These are phyloP conservation scores for Aspergillus transmontanensis DNA, from an alignment of 2,329 filamentous ascomycete genomes.

Conservation along the genomic window DNA sequence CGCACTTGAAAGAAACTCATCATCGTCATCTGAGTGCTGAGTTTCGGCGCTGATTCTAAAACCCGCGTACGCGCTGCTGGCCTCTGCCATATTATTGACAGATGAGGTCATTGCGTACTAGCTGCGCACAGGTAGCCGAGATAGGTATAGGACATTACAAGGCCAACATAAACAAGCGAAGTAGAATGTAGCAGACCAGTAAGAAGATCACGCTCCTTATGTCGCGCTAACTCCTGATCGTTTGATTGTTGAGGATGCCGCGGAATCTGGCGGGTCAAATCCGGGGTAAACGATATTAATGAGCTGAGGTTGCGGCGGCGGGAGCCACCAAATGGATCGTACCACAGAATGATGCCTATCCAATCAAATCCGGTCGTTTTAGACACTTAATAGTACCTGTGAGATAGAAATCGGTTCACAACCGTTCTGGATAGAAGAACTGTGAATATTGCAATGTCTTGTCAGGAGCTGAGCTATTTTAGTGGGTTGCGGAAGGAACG, in stretches of 20 bases:
- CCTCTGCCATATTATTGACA: conserved; percentile 27
- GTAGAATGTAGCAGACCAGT: neutral
- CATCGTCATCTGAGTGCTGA: conserved; percentile 34
- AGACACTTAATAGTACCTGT: neutral
- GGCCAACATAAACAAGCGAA: neutral
- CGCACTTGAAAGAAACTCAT: conserved; percentile 31
- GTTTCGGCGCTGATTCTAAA: conserved; percentile 27
- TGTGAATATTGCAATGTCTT: too few relatives aligned
- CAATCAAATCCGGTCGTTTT: neutral
- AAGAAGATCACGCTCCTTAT: conserved; percentile 8
- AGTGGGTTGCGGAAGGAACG: neutral
- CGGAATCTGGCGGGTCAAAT: conserved; percentile 16
- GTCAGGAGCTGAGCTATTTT: neutral
- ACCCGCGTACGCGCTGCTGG: conserved; percentile 26
- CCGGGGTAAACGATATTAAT: conserved; percentile 10
- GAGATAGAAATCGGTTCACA: neutral
- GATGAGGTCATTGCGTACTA: conserved; percentile 8
- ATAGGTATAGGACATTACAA: conserved; percentile 5
- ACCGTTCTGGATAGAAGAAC: neutral
- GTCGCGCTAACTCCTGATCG: conserved; percentile 2
- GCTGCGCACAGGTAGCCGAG: neutral
- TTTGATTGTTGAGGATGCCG: conserved; percentile 3
- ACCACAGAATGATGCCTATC: neutral
- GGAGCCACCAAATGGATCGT: conserved; percentile 16
- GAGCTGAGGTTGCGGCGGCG: conserved; percentile 10